Conservation (phyloP, 495 filamentous ascomycete genomes). For the Neurospora sp. region DNA sequence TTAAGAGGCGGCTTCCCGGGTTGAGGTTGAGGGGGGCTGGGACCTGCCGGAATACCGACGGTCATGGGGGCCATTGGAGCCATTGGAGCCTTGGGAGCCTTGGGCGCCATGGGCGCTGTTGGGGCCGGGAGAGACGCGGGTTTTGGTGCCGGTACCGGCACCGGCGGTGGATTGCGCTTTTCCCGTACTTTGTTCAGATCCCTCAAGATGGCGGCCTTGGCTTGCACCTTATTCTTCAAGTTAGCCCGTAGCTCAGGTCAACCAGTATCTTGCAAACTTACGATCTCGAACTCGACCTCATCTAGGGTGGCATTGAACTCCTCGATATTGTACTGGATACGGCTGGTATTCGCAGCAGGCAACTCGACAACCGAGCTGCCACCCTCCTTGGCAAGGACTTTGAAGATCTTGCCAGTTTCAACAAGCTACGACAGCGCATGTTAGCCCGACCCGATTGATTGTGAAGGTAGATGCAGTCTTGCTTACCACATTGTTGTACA, state of each 20-base stretch:
- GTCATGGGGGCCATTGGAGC: neutral
- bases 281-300: constrained; percentile 43
- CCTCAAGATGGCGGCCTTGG: constrained; percentile 33
- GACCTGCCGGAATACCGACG: neutral
- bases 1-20: constrained; percentile 17
- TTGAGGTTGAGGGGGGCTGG: constrained; percentile 4
- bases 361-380: constrained; percentile 19
- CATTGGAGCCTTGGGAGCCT: neutral
- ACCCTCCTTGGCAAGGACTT: constrained; percentile 28
- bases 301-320: constrained; percentile 41
- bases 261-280: constrained; percentile 16
- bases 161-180: constrained; percentile 8
- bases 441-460: neutral
- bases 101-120: constrained; percentile 25
- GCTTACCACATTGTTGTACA: constrained; percentile 40
- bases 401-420: constrained; percentile 40
- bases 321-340: constrained; percentile 28
- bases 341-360: constrained; percentile 21
- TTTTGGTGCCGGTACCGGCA: neutral
- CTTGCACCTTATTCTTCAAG: constrained; percentile 19
- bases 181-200: constrained; percentile 32
- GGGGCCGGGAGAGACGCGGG: constrained; percentile 16
- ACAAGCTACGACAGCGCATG: constrained; percentile 29
- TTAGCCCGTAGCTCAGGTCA: neutral
- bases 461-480: neutral